Base-by-base conservation (phyloP, 2,329 filamentous ascomycete species). In the Tolypocladium ovalisporum region DNA sequence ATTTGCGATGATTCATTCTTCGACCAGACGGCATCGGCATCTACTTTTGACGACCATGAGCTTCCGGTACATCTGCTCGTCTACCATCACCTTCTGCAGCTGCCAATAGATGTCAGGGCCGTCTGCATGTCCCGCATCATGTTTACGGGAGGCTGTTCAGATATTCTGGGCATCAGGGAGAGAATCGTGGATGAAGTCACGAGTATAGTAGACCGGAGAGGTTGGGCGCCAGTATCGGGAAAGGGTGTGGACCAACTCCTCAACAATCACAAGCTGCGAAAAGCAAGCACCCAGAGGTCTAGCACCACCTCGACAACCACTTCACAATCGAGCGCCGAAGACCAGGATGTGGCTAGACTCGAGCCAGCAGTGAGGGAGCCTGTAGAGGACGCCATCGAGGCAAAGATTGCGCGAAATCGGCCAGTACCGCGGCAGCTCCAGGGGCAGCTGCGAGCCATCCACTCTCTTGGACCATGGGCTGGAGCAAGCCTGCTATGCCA, bases 121-220 rank as follows among this genome's bases (percentile, higher is more conserved):
- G 74, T 87, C 5, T 97, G 93, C 70, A 94, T 97, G 85, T 86
- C 91, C 1, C 88, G 93, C 42, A 88, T 97, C 52, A 77, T 96
- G 19, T 88, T 99, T 66, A 87, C 87, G 0, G 94, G 94, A 36
- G 90, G 90, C 2, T 88, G 88, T 53, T 85, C 90, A 7, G 81
- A 81, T 32, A 84, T 97, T 10, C 81, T 92, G 0, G 94, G 94
- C 1, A 74, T 99, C 32, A 90, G 89, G 62, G 78, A 80, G 29
- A 84, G 93, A 32, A 79, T 96, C 40, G 73, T 96, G 36, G 81
- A 87, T 57, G 92, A 97, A 64, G 73, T 97, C 1, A 79, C 81
- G 4, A 72, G 75, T 1, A 74, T 96, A 0, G 79, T 94, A 6
- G 76, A 84, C 19, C 75, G 79, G 51, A 77, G 85, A 60, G 89